Base-by-base conservation (phyloP, 192 early-diverging fungal species). In the Dissophora ornata region DNA sequence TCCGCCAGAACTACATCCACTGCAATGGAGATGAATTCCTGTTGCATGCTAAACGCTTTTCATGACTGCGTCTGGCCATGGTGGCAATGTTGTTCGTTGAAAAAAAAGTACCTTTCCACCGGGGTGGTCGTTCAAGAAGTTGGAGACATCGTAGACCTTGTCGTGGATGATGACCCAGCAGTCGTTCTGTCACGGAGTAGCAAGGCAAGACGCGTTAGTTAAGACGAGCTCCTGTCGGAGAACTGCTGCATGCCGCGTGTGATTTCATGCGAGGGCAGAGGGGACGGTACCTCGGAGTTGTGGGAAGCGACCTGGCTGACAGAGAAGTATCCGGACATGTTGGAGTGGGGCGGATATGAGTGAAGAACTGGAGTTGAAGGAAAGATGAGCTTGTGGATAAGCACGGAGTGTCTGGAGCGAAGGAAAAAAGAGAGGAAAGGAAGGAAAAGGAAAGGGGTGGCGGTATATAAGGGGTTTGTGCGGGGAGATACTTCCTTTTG, bases 121-220 rank as follows among this genome's bases (percentile, higher is more conserved):
- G 28, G 87, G 88, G 53, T 88, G 87, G 19, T 90, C 84, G 22
- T 83, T 81, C 45, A 87, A 67, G 71, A 88, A 88, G 22, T 75
- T 68, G 4, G 89, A 88, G 34, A 90, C 64, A 58, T 90, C 86
- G 66, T 89, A 90, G 22, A 90, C 87, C 53, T 87, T 87, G 38
- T 71, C 85, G 47, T 90, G 84, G 34, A 90, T 80, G 44, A 90
- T 87, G 21, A 90, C 71, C 89, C 89, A 90, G 59, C 84, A 82
- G 57, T 82, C 81, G 51, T 67, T 77, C 73, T 77, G 57, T 33
- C 18, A 12, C 4, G 26, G 6, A 24, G 44, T 24, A 28, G 22
- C 1, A 57, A 18, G 22, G n/a, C 46, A 55, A 48, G 1, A 24
- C 21, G 15, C 26, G 30, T 38, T 13, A 13, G 36, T 38, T 38